phyloP scores from a whole-genome alignment of 495 filamentous ascomycete genomes.

The Penicillium tannophilum region DNA sequence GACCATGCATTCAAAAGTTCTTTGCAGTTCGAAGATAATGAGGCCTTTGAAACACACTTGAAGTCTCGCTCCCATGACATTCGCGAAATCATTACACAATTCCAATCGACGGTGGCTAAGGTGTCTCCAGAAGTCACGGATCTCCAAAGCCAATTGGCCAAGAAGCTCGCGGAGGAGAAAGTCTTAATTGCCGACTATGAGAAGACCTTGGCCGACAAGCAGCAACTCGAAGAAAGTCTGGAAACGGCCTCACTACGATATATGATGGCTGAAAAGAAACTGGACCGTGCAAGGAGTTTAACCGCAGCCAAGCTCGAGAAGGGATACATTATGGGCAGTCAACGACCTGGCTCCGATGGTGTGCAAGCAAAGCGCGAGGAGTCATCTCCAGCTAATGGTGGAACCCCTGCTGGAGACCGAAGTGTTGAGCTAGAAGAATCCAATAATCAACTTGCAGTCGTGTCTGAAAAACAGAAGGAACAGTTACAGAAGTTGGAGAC shows the following conservation, averaged over 20 bases:
- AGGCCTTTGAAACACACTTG: slow-evolving; percentile 78
- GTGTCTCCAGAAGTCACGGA: slow-evolving; percentile 65
- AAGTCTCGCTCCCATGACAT: slow-evolving; percentile 62
- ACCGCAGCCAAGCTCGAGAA: slow-evolving; percentile 92
- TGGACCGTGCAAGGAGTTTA: slow-evolving; percentile 82
- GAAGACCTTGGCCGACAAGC: slow-evolving; percentile 73
- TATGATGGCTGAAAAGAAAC: slow-evolving; percentile 90
- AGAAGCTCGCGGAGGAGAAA: slow-evolving; percentile 79
- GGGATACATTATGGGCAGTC: slow-evolving; percentile 71
- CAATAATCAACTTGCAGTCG: slow-evolving; percentile 70
- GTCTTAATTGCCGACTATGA: slow-evolving; percentile 75
- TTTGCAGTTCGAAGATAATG: slow-evolving; percentile 39
- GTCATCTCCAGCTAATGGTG: slow-evolving; percentile 54
- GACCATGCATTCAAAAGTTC: slow-evolving; percentile 36
- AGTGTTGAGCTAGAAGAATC: slow-evolving; percentile 65
- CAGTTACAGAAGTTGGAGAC: slow-evolving; percentile 76
- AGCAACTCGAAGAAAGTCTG: slow-evolving; percentile 78
- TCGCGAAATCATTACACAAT: slow-evolving; percentile 56
- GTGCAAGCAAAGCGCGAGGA: slow-evolving; percentile 60
- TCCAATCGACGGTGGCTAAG: slow-evolving; percentile 51
- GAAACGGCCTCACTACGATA: slow-evolving; percentile 86
- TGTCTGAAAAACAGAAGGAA: slow-evolving; percentile 79
- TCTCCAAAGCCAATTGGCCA: slow-evolving; percentile 71
- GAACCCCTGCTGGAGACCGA: slow-evolving; percentile 51
- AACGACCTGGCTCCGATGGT: slow-evolving; percentile 50